A percentile compares a stretch with the other conserved stretches of the same genome.
phyloP scores from a whole-genome alignment of 345 rosid genomes.

The Pugionium dolabratum region DNA sequence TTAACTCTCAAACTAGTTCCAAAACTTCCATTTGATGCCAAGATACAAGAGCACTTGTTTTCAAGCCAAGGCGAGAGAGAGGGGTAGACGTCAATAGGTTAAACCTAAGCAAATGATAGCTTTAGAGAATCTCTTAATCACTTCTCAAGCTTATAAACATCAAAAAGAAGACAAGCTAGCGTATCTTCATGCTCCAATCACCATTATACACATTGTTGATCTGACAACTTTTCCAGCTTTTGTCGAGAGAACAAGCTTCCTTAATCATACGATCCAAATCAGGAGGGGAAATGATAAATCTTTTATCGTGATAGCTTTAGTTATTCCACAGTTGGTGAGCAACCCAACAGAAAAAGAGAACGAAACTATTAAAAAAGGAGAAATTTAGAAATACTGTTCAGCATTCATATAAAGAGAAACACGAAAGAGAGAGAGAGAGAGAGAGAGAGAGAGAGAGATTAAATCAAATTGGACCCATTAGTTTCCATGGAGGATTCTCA shows the following conservation, averaged over 20 bases:
- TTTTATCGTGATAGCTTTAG: constrained; percentile 22
- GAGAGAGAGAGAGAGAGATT: background rate
- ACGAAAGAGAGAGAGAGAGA: background rate
- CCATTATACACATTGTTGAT: constrained; percentile 35
- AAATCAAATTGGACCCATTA: too few relatives aligned
- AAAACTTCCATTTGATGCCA: constrained; percentile 44
- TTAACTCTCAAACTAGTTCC: constrained; percentile 33
- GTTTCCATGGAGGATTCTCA: constrained; percentile 22
- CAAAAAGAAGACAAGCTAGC: constrained; percentile 14
- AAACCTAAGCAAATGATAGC: background rate
- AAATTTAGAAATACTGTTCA: too few relatives aligned
- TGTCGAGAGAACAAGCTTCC: constrained; percentile 11
- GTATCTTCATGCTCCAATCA: constrained; percentile 26
- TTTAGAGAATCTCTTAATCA: background rate
- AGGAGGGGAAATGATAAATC: constrained; percentile 11
- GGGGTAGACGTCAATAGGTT: constrained; percentile 1
- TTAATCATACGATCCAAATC: constrained; percentile 3
- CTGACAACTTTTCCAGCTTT: constrained; percentile 42
- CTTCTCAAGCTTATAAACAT: background rate
- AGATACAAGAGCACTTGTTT: constrained; percentile 40
- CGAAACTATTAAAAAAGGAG: too few relatives aligned
- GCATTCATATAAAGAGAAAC: too few relatives aligned
- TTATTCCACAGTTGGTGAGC: constrained; percentile 31
- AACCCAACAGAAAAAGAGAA: constrained; percentile 13
- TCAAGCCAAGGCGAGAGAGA: constrained; percentile 40